phyloP scores from a whole-genome alignment of 2,329 filamentous ascomycete genomes.

The Beauveria sp. region DNA sequence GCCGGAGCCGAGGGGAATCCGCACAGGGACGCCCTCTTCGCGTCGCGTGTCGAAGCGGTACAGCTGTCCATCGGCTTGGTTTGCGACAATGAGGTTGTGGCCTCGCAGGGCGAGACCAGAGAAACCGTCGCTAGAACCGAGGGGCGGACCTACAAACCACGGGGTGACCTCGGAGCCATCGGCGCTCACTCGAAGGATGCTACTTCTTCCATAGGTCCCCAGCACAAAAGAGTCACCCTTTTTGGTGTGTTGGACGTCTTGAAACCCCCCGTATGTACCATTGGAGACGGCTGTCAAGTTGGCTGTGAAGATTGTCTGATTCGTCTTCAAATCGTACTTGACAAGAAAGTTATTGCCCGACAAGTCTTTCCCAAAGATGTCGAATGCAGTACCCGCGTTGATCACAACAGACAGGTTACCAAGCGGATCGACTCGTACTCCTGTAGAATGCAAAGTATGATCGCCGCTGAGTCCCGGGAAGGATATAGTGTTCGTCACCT shows the following conservation, averaged over 20 bases:
- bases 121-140: neutral
- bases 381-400: neutral
- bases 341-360: neutral
- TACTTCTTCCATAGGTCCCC: neutral
- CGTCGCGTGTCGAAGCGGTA: neutral
- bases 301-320: neutral
- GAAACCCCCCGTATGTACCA: neutral
- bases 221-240: neutral
- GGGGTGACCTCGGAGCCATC: neutral
- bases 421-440: neutral
- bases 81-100: neutral
- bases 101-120: neutral
- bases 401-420: neutral
- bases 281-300: neutral
- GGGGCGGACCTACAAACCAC: neutral
- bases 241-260: neutral
- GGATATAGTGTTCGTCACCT: too few relatives aligned
- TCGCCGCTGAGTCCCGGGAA: too few relatives aligned
- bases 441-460: neutral
- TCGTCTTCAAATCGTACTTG: neutral
- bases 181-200: neutral
- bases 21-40: neutral
- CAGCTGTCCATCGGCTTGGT: neutral
- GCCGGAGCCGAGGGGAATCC: neutral
- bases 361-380: neutral